Evolutionary conservation across 2,329 filamentous ascomycete genomes (phyloP), one percentile per base, ranked within the genome.

Genomic region (Ciborinia camelliae): DNA sequence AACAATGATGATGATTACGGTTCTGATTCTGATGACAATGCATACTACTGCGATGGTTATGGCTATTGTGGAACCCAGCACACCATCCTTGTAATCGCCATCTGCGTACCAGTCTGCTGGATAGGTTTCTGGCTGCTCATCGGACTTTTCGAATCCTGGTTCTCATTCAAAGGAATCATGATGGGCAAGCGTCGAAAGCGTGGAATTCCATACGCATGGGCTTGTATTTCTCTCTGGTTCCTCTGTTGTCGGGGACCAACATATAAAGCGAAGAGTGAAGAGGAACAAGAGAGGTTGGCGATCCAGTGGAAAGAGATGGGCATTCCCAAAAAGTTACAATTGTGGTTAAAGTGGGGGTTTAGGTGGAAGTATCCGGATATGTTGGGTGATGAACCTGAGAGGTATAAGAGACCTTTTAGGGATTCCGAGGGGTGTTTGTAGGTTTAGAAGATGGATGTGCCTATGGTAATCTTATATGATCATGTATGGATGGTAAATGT

Each of bases 101-200:
- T 65, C 64, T 32, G 47, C 51, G 14, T 60, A 48, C 23, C 59
- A 51, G 30, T 61, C 58, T 3, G 53, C 59, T 6, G 68, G 67
- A 15, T 50, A 43, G 18, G 23, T 12, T 28, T 70, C 14, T 71
- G 67, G 67, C 15, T 70, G 1, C 7, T 67, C 26, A 30, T 69
- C 41, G 69, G 68, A 2, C 47, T 71, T 6, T 53, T 58, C 12
- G 69, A 71, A 45, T 65, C 39, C 30, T 71, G 68, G 68, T 15
- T 67, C 23, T 69, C 67, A 1, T 71, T 71, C 43, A 68, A 69
- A 30, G 69, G 69, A 2, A 50, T 71, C n/a, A 69, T 70, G 67
- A 35, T 70, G 14, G 68, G 69, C 0, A 53, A 65, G 26, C 53
- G 69, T 52, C 62, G 69, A 8, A 71, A 70, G 57, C 43, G 69